phyloP scores from a whole-genome alignment of 2,329 filamentous ascomycete species.

The Botrytis elliptica region DNA sequence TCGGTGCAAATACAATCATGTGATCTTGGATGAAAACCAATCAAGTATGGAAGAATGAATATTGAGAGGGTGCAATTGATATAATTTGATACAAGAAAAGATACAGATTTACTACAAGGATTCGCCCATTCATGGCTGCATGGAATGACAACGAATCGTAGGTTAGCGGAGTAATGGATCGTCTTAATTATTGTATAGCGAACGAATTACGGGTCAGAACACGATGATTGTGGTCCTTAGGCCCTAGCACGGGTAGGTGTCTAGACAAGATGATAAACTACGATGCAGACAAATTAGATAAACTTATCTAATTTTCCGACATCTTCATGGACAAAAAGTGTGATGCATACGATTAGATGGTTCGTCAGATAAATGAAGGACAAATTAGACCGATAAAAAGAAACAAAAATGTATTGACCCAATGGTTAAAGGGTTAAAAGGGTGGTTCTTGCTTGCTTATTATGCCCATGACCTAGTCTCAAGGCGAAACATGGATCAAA shows the following conservation, averaged over 20 bases:
- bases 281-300: constrained; percentile 7
- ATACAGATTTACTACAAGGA: constrained; percentile 17
- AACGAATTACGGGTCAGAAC: constrained; percentile 8
- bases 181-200: constrained; percentile 7
- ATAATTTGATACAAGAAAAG: constrained; percentile 5
- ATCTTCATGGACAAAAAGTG: background rate
- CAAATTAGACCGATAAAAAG: background rate
- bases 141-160: constrained; percentile 20
- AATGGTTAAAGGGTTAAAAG: constrained; percentile 7
- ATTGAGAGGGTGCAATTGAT: constrained; percentile 9
- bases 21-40: constrained; percentile 17
- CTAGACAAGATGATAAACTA: constrained; percentile 1
- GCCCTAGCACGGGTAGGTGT: constrained; percentile 3
- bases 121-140: constrained; percentile 13
- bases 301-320: constrained; percentile 10
- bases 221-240: constrained; percentile 2
- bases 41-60: constrained; percentile 15
- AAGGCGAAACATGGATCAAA: constrained; percentile 9
- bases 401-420: background rate
- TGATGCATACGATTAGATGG: background rate
- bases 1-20: constrained; percentile 19
- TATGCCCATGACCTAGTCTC: constrained; percentile 16
- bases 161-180: constrained; percentile 17
- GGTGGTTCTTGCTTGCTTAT: constrained; percentile 11
- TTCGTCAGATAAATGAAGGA: constrained; percentile 1